Evolutionary conservation across 2,329 filamentous ascomycete genomes (phyloP), one percentile per base, ranked within the genome.

Genomic region (Colletotrichum sp.): DNA sequence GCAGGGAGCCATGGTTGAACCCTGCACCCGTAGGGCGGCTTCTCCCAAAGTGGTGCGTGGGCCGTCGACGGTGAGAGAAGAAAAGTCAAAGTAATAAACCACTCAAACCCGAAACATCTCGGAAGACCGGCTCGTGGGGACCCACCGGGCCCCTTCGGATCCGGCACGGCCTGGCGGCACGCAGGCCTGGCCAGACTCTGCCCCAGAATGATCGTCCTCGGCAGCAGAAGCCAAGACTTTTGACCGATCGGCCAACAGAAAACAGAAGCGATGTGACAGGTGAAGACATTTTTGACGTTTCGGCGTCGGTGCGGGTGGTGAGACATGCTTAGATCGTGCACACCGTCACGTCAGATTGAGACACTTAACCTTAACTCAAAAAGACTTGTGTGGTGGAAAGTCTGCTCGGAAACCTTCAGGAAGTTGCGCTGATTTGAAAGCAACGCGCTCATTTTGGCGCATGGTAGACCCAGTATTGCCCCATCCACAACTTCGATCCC

Each of bases 161-260:
- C 64, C 62, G 70, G 70, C 70, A 72, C 70, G 70, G 70, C 36
- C 34, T 61, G 18, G 34, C 70, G 70, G 70, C 70, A 72, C 28
- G 70, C 15, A 55, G 28, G 61, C 34, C 62, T 73, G 55, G 56
- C 38, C 32, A 32, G 43, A 26, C 28, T n/a, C 30, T 56, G 13
- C 67, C 70, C 66, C 71, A 66, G 60, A 74, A 61, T 70, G 71
- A 74, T 74, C 66, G 67, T 52, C 71, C 71, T 74, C 24, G 61
- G 21, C 60, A 36, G 52, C 6, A 61, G 65, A 32, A 74, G 71
- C 71, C 71, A 74, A 74, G 71, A 58, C 67, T 74, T 52, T 71
- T 74, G 67, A 65, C 32, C 62, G 34, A 43, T 70, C 48, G 2
- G 26, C 3, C 34, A 28, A 70, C 12, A 15, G n/a, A 62, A 21